Evolutionary conservation across 306 rosid genomes (phyloP), one percentile per base, ranked within the genome.

Genomic region (Vigna radiata): DNA sequence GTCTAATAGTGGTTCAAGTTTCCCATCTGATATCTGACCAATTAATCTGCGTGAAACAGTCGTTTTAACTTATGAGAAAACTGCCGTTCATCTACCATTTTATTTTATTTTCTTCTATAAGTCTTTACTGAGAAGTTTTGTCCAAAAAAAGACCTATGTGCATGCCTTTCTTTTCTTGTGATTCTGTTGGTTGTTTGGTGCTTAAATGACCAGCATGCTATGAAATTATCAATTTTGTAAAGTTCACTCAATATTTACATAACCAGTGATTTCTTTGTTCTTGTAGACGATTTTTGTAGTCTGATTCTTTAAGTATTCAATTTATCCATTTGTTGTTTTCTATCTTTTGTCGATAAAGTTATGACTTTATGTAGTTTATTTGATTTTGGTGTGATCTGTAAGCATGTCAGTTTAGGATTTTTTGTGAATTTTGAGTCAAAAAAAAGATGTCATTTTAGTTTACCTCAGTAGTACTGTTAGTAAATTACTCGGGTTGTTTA

Each of bases 271-370:
- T 48, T 43, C n/a, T 17, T 61, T 63, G 66, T 58, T 21, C 46
- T 27, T 58, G 71, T 65, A 29, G 19, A 7, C 17, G 4, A 4
- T 25, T 49, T 41, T 64, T 52, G 3, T 66, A 39, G 46, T 55
- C 41, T 23, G 33, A 4, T 47, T 49, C 18, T 72, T 2, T 71
- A 12, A 25, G 25, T 8, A 13, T 14, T 10, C 47, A 55, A 72
- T 72, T 56, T 64, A 33, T 39, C 50, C 50, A 64, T 64, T 33
- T 14, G 16, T 67, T 54, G 52, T 36, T 48, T 46, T 74, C 72
- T 17, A 23, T 72, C 36, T 74, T 61, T 33, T 82, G 41, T 27
- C 8, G 21, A 82, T 44, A 11, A 62, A 70, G 61, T 63, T 70
- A 39, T 31, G 46, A 49, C 58, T 77, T 50, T 50, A 27, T 17